Percentiles rank a stretch among this genome's conserved stretches.
Evolutionary conservation across 257 asterid genomes (phyloP).

Genomic region (Haberlea rhodopensis): DNA sequence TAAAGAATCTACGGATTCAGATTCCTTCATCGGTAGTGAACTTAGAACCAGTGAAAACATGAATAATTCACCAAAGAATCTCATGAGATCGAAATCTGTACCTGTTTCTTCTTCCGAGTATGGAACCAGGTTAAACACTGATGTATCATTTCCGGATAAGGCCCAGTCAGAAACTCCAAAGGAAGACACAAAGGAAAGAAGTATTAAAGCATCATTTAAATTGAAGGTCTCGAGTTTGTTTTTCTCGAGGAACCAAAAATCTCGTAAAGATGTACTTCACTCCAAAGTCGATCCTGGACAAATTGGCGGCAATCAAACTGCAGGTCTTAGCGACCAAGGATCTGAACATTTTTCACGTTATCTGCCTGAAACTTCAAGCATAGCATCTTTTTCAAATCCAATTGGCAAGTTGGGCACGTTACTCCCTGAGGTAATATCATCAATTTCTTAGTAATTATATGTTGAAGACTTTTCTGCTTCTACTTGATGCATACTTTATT

Average conservation of each 20-base stretch:
- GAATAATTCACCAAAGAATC: conserved; percentile 54
- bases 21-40: conserved; percentile 30
- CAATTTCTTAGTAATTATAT: conserved; percentile 5
- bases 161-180: conserved; percentile 40
- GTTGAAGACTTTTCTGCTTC: not conserved
- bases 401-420: conserved; percentile 36
- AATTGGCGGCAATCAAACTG: conserved; percentile 26
- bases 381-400: conserved; percentile 32
- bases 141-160: conserved; percentile 32
- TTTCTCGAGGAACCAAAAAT: conserved; percentile 66
- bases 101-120: conserved; percentile 67
- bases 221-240: conserved; percentile 83
- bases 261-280: conserved; percentile 43
- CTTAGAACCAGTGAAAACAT: conserved; percentile 29
- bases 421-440: conserved; percentile 53
- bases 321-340: conserved; percentile 26
- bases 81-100: conserved; percentile 80
- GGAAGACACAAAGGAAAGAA: conserved; percentile 49
- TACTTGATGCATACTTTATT: conserved; percentile 18
- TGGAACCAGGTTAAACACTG: conserved; percentile 41
- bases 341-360: conserved; percentile 32
- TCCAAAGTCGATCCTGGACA: conserved; percentile 30
- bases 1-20: conserved; percentile 41
- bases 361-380: conserved; percentile 32
- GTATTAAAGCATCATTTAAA: conserved; percentile 59